Conservation (phyloP, 805 yeast species). For the Diddensiella santjacobensis region DNA sequence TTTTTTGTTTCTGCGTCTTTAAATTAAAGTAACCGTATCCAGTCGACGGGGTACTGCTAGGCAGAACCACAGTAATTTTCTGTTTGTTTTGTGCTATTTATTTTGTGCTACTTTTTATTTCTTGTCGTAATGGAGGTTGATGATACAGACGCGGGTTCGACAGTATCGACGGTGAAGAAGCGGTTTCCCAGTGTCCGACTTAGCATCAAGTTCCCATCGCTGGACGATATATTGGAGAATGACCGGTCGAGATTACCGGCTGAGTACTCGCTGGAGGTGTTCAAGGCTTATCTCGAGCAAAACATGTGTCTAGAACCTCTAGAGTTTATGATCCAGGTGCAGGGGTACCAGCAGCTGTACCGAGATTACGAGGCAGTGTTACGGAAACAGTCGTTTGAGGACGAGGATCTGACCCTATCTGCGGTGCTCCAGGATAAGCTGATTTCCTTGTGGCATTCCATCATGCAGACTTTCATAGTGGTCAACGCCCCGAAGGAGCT, state of each 20-base stretch:
- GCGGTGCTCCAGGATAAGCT: not conserved
- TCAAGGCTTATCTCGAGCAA: not conserved
- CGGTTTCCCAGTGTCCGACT: not conserved
- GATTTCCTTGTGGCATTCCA: conserved; percentile 25
- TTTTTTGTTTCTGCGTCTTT: no score
- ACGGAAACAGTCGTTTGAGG: not conserved
- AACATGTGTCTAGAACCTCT: conserved; percentile 29
- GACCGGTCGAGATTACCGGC: not conserved
- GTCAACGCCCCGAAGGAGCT: conserved; percentile 29
- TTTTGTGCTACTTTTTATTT: no score
- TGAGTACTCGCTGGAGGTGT: not conserved
- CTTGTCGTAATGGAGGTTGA: no score
- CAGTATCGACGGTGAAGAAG: not conserved
- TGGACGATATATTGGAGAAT: not conserved
- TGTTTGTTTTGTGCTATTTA: no score
- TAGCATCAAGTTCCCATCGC: not conserved
- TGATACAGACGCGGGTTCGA: not conserved
- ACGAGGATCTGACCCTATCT: conserved; percentile 6
- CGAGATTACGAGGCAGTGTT: not conserved
- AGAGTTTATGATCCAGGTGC: conserved; percentile 31
- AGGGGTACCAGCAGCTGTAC: conserved; percentile 19
- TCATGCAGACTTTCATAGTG: conserved; percentile 27
- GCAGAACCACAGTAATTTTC: no score
- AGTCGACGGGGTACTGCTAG: no score
- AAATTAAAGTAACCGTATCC: no score